phyloP scores from a whole-genome alignment of 2,329 filamentous ascomycete genomes.

The Cadophora malorum region DNA sequence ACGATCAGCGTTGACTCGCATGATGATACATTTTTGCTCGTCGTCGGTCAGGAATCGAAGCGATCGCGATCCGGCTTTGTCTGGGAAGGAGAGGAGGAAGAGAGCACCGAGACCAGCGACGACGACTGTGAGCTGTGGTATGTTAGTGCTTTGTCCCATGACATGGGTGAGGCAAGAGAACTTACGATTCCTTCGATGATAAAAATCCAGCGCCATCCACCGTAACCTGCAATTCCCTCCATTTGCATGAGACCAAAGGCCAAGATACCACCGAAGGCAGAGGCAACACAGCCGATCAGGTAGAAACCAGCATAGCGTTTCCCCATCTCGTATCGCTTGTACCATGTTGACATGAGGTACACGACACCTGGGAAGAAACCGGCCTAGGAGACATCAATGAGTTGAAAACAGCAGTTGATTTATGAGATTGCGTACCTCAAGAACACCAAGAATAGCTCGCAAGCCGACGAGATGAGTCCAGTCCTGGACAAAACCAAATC shows the following conservation, averaged over 20 bases:
- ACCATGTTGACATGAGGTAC: conserved; percentile 51
- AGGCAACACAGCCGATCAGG: conserved; percentile 69
- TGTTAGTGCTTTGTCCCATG: neutral
- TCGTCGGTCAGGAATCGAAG: conserved; percentile 21
- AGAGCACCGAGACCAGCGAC: conserved; percentile 39
- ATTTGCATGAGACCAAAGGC: conserved; percentile 66
- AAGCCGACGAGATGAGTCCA: conserved; percentile 39
- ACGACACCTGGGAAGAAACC: conserved; percentile 48
- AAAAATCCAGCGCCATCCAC: conserved; percentile 53
- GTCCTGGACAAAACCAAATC: conserved; percentile 45
- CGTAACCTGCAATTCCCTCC: conserved; percentile 41
- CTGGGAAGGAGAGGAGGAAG: conserved; percentile 19
- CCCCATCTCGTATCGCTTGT: conserved; percentile 65
- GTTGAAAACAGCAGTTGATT: neutral
- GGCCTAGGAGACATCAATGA: conserved; percentile 9
- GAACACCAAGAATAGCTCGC: conserved; percentile 38
- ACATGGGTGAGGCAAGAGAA: neutral
- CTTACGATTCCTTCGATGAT: conserved; percentile 42
- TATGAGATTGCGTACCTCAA: conserved; percentile 30
- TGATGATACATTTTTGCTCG: conserved; percentile 46
- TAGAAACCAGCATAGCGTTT: conserved; percentile 74
- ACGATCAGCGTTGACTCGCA: conserved; percentile 62
- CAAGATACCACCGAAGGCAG: conserved; percentile 71
- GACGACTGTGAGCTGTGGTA: neutral
- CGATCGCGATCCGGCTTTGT: conserved; percentile 9